Conservation (phyloP, 2,329 filamentous ascomycete species). For the Cadophora sp. region DNA sequence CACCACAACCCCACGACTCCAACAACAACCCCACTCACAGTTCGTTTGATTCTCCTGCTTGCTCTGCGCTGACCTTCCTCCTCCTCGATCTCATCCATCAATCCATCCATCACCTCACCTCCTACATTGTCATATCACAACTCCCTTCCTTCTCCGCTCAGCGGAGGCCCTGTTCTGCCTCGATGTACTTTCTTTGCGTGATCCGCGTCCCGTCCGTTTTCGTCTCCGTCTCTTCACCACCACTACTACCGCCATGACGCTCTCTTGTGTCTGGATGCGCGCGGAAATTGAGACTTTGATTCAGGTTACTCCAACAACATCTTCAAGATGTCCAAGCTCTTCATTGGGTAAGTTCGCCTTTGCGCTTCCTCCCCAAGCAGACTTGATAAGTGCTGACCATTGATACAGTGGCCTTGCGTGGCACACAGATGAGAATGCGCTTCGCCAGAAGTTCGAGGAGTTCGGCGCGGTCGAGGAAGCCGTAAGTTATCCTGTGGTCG, state of each 20-base stretch:
- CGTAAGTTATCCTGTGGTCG: conserved; percentile 63
- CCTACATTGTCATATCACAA: conserved; percentile 39
- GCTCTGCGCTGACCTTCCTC: conserved; percentile 42
- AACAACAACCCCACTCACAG: conserved; percentile 41
- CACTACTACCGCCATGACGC: conserved; percentile 43
- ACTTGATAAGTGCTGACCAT: conserved; percentile 27
- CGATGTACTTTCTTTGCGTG: conserved; percentile 48
- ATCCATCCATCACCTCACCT: conserved; percentile 20
- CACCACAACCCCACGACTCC: conserved; percentile 6
- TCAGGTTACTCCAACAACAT: conserved; percentile 43
- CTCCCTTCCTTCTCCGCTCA: conserved; percentile 42
- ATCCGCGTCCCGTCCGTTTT: conserved; percentile 43
- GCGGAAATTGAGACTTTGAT: conserved; percentile 49
- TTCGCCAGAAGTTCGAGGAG: conserved; percentile 91
- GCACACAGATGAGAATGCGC: conserved; percentile 91
- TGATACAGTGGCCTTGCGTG: conserved; percentile 85
- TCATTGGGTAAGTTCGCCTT: conserved; percentile 77
- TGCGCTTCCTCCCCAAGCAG: conserved; percentile 13
- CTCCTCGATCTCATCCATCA: conserved; percentile 34
- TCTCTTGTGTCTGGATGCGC: conserved; percentile 45
- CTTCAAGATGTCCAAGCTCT: conserved; percentile 85
- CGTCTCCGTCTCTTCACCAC: conserved; percentile 42
- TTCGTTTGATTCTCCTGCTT: conserved; percentile 47
- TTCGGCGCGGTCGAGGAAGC: conserved; percentile 94
- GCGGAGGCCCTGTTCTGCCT: conserved; percentile 44